These are phyloP conservation scores for Maudiozyma barnettii DNA, from an alignment of 805 yeast genomes.

Conservation along the genomic window DNA sequence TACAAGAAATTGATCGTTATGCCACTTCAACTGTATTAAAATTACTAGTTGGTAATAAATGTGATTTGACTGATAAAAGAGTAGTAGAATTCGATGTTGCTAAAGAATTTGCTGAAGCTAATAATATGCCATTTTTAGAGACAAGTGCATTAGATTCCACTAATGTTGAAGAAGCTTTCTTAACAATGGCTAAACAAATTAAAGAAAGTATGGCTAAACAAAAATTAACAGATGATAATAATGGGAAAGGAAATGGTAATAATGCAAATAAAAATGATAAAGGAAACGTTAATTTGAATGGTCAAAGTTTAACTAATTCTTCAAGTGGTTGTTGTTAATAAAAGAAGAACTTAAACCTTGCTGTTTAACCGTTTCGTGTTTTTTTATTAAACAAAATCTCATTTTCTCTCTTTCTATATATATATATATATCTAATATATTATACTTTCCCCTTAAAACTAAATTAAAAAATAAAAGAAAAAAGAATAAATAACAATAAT, in stretches of 20 bases:
- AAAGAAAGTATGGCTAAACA: conserved; percentile 86
- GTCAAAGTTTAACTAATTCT: conserved; percentile 44
- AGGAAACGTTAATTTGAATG: conserved; percentile 63
- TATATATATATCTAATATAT: too few species aligned
- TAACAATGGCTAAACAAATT: conserved; percentile 97
- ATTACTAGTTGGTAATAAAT: conserved; percentile 91
- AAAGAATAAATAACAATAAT: too few species aligned
- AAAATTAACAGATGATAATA: conserved; percentile 27
- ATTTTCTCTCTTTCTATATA: too few species aligned
- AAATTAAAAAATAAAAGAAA: too few species aligned
- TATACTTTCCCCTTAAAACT: too few species aligned
- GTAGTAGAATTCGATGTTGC: conserved; percentile 94
- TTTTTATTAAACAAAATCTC: too few species aligned
- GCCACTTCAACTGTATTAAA: conserved; percentile 97
- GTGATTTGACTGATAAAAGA: conserved; percentile 87
- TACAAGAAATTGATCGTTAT: conserved; percentile 95
- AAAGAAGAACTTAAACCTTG: too few species aligned
- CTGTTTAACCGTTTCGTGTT: too few species aligned
- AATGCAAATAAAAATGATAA: conserved; percentile 34
- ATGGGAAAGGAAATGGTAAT: background rate
- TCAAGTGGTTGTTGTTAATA: conserved; percentile 42
- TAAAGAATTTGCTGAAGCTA: conserved; percentile 92
- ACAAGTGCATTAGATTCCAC: conserved; percentile 92
- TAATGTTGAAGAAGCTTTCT: conserved; percentile 96
- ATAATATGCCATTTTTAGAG: conserved; percentile 86